phyloP scores from a whole-genome alignment of 805 yeast species.

The Lipomyces mesembrius region DNA sequence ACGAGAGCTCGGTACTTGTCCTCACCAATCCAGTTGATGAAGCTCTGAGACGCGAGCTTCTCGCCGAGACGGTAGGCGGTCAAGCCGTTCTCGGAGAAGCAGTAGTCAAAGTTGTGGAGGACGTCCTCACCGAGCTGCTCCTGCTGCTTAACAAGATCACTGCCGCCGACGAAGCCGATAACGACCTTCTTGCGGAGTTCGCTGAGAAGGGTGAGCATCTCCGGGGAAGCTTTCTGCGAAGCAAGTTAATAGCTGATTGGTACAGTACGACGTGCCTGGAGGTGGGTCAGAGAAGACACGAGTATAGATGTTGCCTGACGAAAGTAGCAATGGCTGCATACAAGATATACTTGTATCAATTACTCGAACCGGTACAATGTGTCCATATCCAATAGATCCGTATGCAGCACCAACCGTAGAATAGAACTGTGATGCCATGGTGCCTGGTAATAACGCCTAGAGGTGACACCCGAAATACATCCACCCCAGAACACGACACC shows the following conservation, averaged over 20 bases:
- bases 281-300: not conserved
- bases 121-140: conserved; percentile 87
- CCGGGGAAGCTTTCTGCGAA: conserved; percentile 47
- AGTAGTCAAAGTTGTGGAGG: conserved; percentile 84
- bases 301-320: not conserved
- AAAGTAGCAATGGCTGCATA: too few relatives aligned
- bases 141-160: conserved; percentile 89
- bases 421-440: not conserved
- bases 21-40: conserved; percentile 94
- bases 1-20: conserved; percentile 88
- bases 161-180: conserved; percentile 97
- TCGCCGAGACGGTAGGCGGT: conserved; percentile 94
- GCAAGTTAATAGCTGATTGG: not conserved
- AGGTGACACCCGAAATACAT: not conserved
- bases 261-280: not conserved
- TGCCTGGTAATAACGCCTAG: too few relatives aligned
- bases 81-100: conserved; percentile 96
- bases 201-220: conserved; percentile 70
- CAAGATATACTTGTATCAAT: not conserved
- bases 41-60: conserved; percentile 88
- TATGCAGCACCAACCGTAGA: not conserved
- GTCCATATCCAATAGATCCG: not conserved
- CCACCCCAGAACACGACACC: not conserved
- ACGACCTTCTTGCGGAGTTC: conserved; percentile 89
- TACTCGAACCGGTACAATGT: not conserved